A percentile compares a stretch with the other conserved stretches of the same genome.
These are phyloP conservation scores for Populus davidiana DNA, from an alignment of 345 rosid genomes.

Conservation along the genomic window DNA sequence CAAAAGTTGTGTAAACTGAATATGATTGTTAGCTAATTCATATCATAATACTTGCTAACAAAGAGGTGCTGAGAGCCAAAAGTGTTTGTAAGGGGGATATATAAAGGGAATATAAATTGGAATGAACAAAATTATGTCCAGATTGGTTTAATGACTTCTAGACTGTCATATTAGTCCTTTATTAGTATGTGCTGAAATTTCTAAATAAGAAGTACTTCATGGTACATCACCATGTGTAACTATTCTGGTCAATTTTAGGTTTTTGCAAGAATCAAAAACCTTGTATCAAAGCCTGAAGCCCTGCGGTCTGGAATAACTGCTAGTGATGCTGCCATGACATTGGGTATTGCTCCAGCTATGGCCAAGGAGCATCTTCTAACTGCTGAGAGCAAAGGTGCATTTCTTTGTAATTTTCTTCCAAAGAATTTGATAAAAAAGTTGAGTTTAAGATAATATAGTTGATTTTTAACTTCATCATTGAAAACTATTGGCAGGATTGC, in stretches of 20 bases:
- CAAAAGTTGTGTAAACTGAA: neutral
- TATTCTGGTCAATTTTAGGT: constrained; percentile 37
- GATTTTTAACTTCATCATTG: constrained; percentile 1
- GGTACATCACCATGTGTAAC: neutral
- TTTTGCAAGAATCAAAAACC: constrained; percentile 65
- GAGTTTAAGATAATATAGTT: neutral
- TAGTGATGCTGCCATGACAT: constrained; percentile 87
- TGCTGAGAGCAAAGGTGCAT: constrained; percentile 81
- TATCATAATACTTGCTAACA: neutral
- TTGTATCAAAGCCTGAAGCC: constrained; percentile 62
- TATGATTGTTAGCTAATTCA: neutral
- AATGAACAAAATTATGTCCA: neutral
- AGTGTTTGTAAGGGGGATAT: neutral
- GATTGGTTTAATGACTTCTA: neutral
- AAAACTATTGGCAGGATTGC: constrained; percentile 55
- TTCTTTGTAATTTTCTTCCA: constrained; percentile 10
- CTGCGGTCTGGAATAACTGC: constrained; percentile 71
- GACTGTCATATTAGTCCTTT: neutral
- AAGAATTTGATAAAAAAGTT: neutral
- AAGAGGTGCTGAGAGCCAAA: neutral
- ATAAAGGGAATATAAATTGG: neutral
- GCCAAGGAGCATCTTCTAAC: constrained; percentile 92
- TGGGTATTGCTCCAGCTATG: constrained; percentile 96
- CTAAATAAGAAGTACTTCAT: neutral
- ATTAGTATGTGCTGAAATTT: neutral